Base-by-base conservation (phyloP, 164 flowering plant genomes). In the Annona cherimola region DNA sequence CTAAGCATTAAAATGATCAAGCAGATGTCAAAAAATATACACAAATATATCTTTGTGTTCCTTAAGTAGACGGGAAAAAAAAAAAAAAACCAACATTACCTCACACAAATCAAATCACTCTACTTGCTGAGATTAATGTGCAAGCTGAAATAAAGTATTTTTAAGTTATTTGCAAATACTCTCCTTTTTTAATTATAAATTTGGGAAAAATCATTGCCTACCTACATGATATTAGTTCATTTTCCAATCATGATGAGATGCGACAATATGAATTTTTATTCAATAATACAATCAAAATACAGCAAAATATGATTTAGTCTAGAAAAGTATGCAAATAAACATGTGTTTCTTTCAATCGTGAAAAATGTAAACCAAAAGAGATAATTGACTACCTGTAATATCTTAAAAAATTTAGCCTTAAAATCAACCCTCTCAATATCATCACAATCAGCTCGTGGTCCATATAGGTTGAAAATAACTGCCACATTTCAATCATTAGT, bases 401-500 rank as follows among this genome's bases (percentile, higher is more conserved):
- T 77, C 78, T 83, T 82, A 78, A 71, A 96, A 81, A 93, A 96
- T 3, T 72, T 83, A 44, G 39, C 72, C 86, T 93, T 96, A 76
- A 91, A 93, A 75, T 85, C 83, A 40, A 85, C 72, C 81, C 99
- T 89, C 67, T 89, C 97, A 1, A 77, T 8, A 73, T 96, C 95
- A 81, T 90, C 94, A 68, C 73, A 39, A 8, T 41, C 88, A 71
- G 96, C 98, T 76, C 97, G 87, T 76, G 99, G 99, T 71, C 98
- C 99, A 85, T 96, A 96, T 18, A 96, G 18, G 77, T 96, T 96
- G 82, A 92, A 96, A 68, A 96, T 84, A 80, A 93, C 99, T 96
- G 85, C 76, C 65, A 41, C 69, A 43, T 69, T 44, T 61, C 69
- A 67, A 39, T 7, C 20, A 74, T 67, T 42, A 67, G 62, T 14